Conservation (phyloP, 1,139 yeast species). For the Suhomyces wounanorum region DNA sequence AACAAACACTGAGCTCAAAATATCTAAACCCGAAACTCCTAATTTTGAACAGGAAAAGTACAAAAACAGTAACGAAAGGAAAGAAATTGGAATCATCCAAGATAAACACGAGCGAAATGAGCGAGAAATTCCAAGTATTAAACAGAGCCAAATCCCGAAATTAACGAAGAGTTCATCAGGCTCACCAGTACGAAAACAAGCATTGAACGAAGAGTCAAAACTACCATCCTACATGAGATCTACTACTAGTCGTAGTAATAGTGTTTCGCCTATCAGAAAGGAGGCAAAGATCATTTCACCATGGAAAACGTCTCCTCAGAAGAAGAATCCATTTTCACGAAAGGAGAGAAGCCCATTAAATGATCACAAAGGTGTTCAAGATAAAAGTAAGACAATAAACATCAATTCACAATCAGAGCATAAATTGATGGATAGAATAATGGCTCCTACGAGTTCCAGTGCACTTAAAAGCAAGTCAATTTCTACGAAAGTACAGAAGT, state of each 20-base stretch:
- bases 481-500: slow-evolving; percentile 9
- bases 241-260: slow-evolving; percentile 10
- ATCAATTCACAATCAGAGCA: background rate
- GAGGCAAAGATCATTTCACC: slow-evolving; percentile 2
- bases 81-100: background rate
- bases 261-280: slow-evolving; percentile 11
- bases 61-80: background rate
- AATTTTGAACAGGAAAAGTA: background rate
- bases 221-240: slow-evolving; percentile 15
- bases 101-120: background rate
- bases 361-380: no score
- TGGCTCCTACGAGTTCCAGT: slow-evolving; percentile 34
- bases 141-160: slow-evolving; percentile 3
- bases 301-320: slow-evolving; percentile 7
- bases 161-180: background rate
- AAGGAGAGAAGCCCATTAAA: background rate
- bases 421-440: slow-evolving; percentile 24
- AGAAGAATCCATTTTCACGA: background rate
- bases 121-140: background rate
- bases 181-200: background rate
- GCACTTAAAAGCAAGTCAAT: slow-evolving; percentile 26
- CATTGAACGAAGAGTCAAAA: background rate
- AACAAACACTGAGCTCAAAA: background rate
- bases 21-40: slow-evolving; percentile 2
- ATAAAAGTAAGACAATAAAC: background rate